phyloP scores from a whole-genome alignment of 1,284 basidiomycete species.

The Ceratobasidium sp. region DNA sequence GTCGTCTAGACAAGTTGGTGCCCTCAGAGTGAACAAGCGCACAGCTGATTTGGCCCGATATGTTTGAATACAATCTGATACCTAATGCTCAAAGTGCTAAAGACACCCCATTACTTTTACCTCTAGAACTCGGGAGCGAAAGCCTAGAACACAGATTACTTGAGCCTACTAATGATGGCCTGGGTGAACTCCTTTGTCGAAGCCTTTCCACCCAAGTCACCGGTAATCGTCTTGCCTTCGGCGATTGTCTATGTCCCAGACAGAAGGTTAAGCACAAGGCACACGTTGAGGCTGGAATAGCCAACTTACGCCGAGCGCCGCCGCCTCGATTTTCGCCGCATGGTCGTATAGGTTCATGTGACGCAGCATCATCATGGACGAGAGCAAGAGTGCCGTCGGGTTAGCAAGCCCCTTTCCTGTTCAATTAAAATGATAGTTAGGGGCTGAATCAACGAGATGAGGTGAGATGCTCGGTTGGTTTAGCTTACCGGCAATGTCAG shows the following conservation, averaged over 20 bases:
- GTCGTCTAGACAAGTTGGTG: conserved; percentile 5
- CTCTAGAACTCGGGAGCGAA: not conserved
- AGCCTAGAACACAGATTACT: conserved; percentile 5
- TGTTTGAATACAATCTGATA: conserved; percentile 26
- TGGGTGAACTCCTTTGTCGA: conserved; percentile 89
- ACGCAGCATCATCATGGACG: conserved; percentile 97
- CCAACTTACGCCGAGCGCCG: conserved; percentile 80
- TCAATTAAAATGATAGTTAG: conserved; percentile 57
- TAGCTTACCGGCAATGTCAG: conserved; percentile 81
- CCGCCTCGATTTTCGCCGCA: conserved; percentile 93
- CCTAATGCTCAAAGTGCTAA: conserved; percentile 11
- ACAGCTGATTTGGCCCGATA: not conserved
- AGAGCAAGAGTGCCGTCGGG: conserved; percentile 95
- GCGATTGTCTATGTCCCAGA: conserved; percentile 81
- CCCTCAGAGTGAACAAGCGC: not conserved
- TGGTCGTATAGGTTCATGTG: conserved; percentile 94
- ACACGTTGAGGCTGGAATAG: conserved; percentile 50
- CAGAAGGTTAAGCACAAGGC: conserved; percentile 40
- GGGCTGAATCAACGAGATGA: conserved; percentile 11
- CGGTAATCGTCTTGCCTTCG: conserved; percentile 92
- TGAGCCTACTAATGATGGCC: conserved; percentile 85
- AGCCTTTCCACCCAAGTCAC: conserved; percentile 92
- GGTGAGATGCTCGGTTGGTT: conserved; percentile 9
- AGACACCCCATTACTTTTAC: conserved; percentile 7
- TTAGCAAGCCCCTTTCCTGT: conserved; percentile 96